Evolutionary conservation across 345 rosid species (phyloP), one percentile per base, ranked within the genome.

Genomic region (Nasturtium officinale): DNA sequence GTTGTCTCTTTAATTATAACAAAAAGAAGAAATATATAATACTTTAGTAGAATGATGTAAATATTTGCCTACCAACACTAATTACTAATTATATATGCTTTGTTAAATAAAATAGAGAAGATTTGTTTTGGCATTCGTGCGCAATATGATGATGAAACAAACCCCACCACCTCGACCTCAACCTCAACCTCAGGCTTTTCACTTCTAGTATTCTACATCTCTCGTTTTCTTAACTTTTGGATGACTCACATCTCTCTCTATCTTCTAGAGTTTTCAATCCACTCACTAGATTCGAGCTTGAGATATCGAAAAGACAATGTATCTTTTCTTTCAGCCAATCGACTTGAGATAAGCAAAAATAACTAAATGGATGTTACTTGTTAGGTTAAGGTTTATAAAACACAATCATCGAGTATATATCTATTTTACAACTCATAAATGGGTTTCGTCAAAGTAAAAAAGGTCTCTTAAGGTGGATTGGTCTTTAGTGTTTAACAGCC

Each of bases 1-100:
- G 7, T 17, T 17, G 2, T 26, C 6, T 26, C 8, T n/a, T 8
- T 23, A 7, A 32, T 28, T 63, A 42, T 25, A 38, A 15, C 3
- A 26, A 30, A 60, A 60, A 37, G 26, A 29, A 28, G 13, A 63
- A 54, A 63, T 45, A 45, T 43, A 2, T 9, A 64, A 45, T 55
- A 43, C 23, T 10, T 33, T 35, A 46, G 8, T 54, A 55, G 65
- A 26, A 35, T 62, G 75, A 76, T 76, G 79, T 46, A 55, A 76
- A 18, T 45, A 68, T 63, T 62, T 69, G 79, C 79, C 79, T 69
- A 76, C 71, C 79, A 76, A 76, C 75, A 69, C 79, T 69, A 69
- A 35, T 13, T 38, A 51, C 53, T 51, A 38, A 60, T 6, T 60
- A 75, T 59, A 68, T 53, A 29, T 61, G 52, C 23, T 59, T 35